Evolutionary conservation across 495 filamentous ascomycete species (phyloP).

Genomic region (Glarea lozoyensis): DNA sequence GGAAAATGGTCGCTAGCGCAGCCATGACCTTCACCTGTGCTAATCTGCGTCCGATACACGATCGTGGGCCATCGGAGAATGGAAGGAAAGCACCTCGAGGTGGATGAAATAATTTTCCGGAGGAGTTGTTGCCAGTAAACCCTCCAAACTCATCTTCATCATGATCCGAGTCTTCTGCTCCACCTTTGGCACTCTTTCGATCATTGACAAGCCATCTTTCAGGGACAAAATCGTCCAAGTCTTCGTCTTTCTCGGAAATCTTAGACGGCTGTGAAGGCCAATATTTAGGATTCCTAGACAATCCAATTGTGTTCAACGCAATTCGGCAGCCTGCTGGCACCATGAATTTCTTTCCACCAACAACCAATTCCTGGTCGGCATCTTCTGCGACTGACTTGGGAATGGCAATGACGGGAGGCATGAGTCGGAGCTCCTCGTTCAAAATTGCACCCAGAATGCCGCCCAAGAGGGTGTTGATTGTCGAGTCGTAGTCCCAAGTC

Average conservation of each 20-base stretch:
- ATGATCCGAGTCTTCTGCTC: constrained; percentile 2
- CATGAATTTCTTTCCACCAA: constrained; percentile 39
- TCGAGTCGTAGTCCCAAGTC: constrained; percentile 54
- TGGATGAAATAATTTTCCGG: constrained; percentile 37
- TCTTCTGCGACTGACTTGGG: constrained; percentile 44
- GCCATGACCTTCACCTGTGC: constrained; percentile 70
- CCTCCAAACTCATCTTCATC: constrained; percentile 49
- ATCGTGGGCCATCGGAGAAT: constrained; percentile 62
- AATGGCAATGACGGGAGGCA: constrained; percentile 47
- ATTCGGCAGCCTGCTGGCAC: constrained; percentile 39
- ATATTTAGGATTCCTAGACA: constrained; percentile 52
- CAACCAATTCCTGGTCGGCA: constrained; percentile 39
- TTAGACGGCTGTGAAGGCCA: constrained; percentile 27
- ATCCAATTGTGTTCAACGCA: constrained; percentile 30
- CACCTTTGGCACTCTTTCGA: constrained; percentile 16
- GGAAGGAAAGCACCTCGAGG: constrained; percentile 59
- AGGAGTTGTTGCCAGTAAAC: constrained; percentile 42
- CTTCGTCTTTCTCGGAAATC: constrained; percentile 24
- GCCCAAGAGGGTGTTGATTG: constrained; percentile 28
- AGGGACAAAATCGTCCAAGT: constrained; percentile 41
- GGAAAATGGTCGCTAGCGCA: constrained; percentile 57
- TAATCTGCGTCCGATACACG: constrained; percentile 62
- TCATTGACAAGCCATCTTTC: constrained; percentile 47
- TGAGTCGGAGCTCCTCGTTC: constrained; percentile 57
- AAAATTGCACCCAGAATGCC: constrained; percentile 57